Evolutionary conservation across 805 yeast species (phyloP).

Genomic region (Cyberlindnera veronae): DNA sequence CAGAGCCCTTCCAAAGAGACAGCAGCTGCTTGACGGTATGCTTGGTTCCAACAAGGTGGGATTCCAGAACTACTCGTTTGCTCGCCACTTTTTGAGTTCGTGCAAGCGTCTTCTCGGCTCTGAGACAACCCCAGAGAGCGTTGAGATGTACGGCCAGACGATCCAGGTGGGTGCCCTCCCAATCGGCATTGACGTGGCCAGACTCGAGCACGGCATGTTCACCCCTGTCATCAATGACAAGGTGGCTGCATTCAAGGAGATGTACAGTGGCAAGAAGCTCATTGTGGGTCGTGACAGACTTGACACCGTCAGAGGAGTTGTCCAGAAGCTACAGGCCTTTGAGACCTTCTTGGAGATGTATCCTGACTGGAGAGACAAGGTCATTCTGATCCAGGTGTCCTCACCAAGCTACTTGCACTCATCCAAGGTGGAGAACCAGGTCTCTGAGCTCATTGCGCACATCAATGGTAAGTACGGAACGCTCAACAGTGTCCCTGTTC

Average conservation of each 20-base stretch:
- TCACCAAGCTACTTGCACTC: slow-evolving; percentile 55
- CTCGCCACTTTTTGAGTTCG: slow-evolving; percentile 87
- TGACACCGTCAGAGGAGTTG: slow-evolving; percentile 89
- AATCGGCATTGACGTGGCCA: slow-evolving; percentile 80
- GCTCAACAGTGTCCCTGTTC: slow-evolving; percentile 80
- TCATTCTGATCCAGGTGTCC: slow-evolving; percentile 88
- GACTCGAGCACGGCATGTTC: slow-evolving; percentile 58
- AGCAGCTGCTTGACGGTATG: slow-evolving; percentile 82
- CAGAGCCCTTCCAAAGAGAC: slow-evolving; percentile 80
- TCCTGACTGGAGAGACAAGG: slow-evolving; percentile 88
- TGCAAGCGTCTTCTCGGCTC: slow-evolving; percentile 86
- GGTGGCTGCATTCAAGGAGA: slow-evolving; percentile 57
- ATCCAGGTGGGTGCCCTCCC: slow-evolving; percentile 77
- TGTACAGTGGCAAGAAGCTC: slow-evolving; percentile 65
- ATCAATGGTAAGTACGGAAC: slow-evolving; percentile 86
- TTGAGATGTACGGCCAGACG: slow-evolving; percentile 72
- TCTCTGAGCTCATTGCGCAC: slow-evolving; percentile 72
- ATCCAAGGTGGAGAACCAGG: slow-evolving; percentile 70
- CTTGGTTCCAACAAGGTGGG: slow-evolving; percentile 84
- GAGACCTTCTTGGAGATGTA: slow-evolving; percentile 84
- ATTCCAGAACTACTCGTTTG: slow-evolving; percentile 82
- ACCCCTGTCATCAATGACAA: slow-evolving; percentile 51
- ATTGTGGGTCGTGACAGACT: slow-evolving; percentile 93
- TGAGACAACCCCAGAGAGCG: slow-evolving; percentile 43
- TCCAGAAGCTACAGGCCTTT: slow-evolving; percentile 89